A percentile compares a stretch with the other conserved stretches of the same genome.
Conservation (phyloP, 1,284 basidiomycete species). For the Pyrrhoderma lamaoense region DNA sequence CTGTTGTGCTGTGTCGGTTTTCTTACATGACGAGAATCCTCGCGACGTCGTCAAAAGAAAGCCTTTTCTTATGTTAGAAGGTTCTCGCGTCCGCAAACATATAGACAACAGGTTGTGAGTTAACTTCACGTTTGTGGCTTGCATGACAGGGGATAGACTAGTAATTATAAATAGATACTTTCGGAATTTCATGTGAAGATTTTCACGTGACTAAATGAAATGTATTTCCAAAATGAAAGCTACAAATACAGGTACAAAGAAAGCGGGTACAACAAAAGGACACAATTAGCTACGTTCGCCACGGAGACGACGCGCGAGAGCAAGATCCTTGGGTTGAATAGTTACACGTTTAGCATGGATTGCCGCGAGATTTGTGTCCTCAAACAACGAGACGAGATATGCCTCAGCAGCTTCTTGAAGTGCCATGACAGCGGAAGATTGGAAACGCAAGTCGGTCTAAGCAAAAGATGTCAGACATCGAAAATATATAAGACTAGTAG, state of each 20-base stretch:
- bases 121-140: too few relatives aligned
- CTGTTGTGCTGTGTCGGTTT: conserved; percentile 37
- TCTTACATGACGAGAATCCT: conserved; percentile 2
- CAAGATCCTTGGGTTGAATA: conserved; percentile 68
- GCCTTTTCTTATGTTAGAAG: too few relatives aligned
- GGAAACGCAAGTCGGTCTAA: conserved; percentile 76
- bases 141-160: too few relatives aligned
- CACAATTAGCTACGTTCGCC: conserved; percentile 45
- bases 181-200: too few relatives aligned
- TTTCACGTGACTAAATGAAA: too few relatives aligned
- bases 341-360: conserved; percentile 67
- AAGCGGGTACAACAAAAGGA: not conserved
- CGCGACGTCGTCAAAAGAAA: not conserved
- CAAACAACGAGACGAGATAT: conserved; percentile 75
- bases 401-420: conserved; percentile 73
- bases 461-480: conserved; percentile 9
- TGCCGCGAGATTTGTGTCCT: conserved; percentile 60
- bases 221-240: not conserved
- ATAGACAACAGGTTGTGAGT: too few relatives aligned
- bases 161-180: too few relatives aligned
- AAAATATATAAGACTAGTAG: conserved; percentile 21
- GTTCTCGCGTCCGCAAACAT: too few relatives aligned
- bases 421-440: conserved; percentile 72
- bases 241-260: conserved; percentile 5
- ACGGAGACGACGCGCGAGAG: conserved; percentile 61